phyloP scores from a whole-genome alignment of 2,329 filamentous ascomycete genomes.

The Fusarium sp. region DNA sequence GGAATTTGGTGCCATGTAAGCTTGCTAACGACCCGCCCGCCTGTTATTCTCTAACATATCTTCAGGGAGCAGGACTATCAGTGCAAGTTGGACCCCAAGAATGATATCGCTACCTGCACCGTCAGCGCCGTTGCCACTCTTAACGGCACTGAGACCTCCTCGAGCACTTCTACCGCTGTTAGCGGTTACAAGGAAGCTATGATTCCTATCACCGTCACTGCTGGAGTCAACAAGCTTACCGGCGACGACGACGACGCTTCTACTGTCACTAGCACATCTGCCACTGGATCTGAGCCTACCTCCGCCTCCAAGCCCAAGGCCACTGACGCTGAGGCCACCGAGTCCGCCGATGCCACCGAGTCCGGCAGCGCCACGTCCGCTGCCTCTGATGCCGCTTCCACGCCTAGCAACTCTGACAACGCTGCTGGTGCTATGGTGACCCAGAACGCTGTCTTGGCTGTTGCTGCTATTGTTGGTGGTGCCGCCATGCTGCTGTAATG shows the following conservation, averaged over 20 bases:
- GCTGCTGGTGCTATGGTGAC: slow-evolving; percentile 49
- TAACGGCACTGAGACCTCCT: slow-evolving; percentile 1
- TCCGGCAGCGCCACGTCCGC: slow-evolving; percentile 6
- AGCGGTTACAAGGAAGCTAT: slow-evolving; percentile 35
- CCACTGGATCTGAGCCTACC: slow-evolving; percentile 29
- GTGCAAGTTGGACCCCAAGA: slow-evolving; percentile 45
- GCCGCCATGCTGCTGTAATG: slow-evolving; percentile 50
- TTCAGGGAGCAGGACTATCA: slow-evolving; percentile 32
- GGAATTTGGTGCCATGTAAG: slow-evolving; percentile 36
- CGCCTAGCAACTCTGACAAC: slow-evolving; percentile 40
- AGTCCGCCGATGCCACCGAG: neutral
- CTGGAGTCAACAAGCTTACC: slow-evolving; percentile 52
- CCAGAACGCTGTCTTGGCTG: slow-evolving; percentile 51
- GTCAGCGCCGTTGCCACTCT: slow-evolving; percentile 5
- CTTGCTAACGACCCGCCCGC: neutral
- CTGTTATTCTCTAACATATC: slow-evolving; percentile 1
- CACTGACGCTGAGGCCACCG: slow-evolving; percentile 27
- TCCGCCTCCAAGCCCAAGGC: slow-evolving; percentile 32
- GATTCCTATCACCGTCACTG: slow-evolving; percentile 52
- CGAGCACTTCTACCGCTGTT: slow-evolving; percentile 6
- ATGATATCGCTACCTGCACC: slow-evolving; percentile 43
- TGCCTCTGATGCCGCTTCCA: slow-evolving; percentile 27
- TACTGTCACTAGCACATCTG: slow-evolving; percentile 12
- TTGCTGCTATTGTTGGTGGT: slow-evolving; percentile 52
- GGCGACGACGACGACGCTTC: slow-evolving; percentile 10